Evolutionary conservation across 2,329 filamentous ascomycete species (phyloP).

Genomic region (Eutypella sp.): DNA sequence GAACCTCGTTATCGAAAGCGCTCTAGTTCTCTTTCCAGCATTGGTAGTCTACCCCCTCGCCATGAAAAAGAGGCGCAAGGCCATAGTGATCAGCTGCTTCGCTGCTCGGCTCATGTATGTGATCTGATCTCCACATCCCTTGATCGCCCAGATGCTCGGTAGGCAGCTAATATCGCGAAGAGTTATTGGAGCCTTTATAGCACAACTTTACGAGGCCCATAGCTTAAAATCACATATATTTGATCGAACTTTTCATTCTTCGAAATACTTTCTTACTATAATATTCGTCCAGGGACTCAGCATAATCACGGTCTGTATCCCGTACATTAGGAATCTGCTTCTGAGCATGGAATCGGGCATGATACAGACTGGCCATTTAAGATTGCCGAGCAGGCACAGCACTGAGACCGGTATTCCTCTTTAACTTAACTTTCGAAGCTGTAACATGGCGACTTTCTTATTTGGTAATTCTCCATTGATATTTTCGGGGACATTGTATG

Average conservation of each 20-base stretch:
- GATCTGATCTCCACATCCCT: background rate
- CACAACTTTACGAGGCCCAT: slow-evolving; percentile 9
- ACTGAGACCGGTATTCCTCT: slow-evolving; percentile 1
- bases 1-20: slow-evolving; percentile 8
- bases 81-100: slow-evolving; percentile 8
- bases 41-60: slow-evolving; percentile 7
- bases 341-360: slow-evolving; percentile 13
- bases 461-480: no score
- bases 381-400: slow-evolving; percentile 4
- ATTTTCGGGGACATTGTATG: no score
- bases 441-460: no score
- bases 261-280: slow-evolving; percentile 8
- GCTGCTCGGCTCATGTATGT: slow-evolving; percentile 11
- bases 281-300: slow-evolving; percentile 13
- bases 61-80: slow-evolving; percentile 4
- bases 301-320: slow-evolving; percentile 16
- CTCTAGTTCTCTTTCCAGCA: slow-evolving; percentile 7
- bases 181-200: slow-evolving; percentile 3
- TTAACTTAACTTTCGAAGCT: no score
- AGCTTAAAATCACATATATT: slow-evolving; percentile 3
- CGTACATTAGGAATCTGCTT: slow-evolving; percentile 12
- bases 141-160: background rate
- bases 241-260: slow-evolving; percentile 10
- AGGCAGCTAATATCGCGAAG: slow-evolving; percentile 3
- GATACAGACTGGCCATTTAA: slow-evolving; percentile 13